A percentile compares a stretch with the other conserved stretches of the same genome.
These are phyloP conservation scores for Alternaria postmessia DNA, from an alignment of 2,329 filamentous ascomycete species.

Conservation along the genomic window DNA sequence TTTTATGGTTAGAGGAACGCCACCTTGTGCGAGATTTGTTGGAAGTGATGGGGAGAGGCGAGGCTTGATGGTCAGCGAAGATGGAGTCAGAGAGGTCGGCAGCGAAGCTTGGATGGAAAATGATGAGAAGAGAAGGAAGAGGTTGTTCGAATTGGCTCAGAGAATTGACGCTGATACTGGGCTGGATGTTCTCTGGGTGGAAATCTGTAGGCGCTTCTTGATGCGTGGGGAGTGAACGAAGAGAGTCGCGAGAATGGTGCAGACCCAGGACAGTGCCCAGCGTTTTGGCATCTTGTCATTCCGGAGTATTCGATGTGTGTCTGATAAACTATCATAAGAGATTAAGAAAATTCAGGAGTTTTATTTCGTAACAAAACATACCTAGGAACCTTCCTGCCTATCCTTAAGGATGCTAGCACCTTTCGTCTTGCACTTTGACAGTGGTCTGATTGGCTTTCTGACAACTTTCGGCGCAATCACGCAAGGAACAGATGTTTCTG, in stretches of 20 bases:
- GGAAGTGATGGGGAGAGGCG: not conserved
- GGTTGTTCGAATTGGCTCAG: conserved; percentile 21
- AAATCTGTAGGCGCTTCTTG: conserved; percentile 24
- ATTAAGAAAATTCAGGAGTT: not conserved
- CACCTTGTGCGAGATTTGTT: conserved; percentile 18
- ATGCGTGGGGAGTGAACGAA: conserved; percentile 57
- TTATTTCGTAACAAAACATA: not conserved
- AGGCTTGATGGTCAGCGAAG: conserved; percentile 16
- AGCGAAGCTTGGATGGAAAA: conserved; percentile 17
- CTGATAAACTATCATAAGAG: not conserved
- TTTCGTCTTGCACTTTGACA: conserved; percentile 5
- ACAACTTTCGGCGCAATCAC: not conserved
- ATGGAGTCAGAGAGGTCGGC: conserved; percentile 18
- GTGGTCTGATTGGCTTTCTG: not conserved
- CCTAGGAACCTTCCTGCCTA: not conserved
- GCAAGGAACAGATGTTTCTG: not conserved
- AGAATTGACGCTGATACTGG: conserved; percentile 14
- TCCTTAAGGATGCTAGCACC: not conserved
- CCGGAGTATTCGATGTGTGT: not conserved
- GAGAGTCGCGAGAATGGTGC: not conserved
- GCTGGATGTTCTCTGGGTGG: conserved; percentile 26
- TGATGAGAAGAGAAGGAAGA: conserved; percentile 12
- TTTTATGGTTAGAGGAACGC: conserved; percentile 18
- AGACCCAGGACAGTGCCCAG: not conserved
- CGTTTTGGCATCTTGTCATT: not conserved